Base-by-base conservation (phyloP, 176 grass and related monocot species). In the Cenchrus fungigraminus region DNA sequence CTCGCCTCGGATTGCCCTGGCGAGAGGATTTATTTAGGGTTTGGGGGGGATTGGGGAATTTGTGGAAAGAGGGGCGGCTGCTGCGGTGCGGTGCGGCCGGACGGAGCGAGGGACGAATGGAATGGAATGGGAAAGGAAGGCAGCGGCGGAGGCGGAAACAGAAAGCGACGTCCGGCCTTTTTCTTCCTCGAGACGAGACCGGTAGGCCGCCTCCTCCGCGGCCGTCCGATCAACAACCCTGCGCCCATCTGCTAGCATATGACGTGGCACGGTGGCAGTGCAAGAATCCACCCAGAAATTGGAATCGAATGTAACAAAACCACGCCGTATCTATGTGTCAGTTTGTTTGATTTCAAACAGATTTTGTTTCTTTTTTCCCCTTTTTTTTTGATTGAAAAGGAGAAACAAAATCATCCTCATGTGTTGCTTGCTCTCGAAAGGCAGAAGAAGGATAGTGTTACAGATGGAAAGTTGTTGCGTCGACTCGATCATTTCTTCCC, bases 21-120 rank as follows among this genome's bases (percentile, higher is more conserved):
- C 45, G 45, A 51, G 49, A 65, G 66, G 90, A 86, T 86, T 92
- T 92, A 88, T 77, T 82, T 89, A 85, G 86, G 86, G 83, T 79
- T 75, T 90, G 75, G 78, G 76, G 77, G 78, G 76, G 77, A 81
- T 68, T 82, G 76, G 80, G 84, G 65, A 90, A 82, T 89, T 87
- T 62, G 58, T 19, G 69, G 82, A 15, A 20, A 40, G 37, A 40
- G 4, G 22, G 37, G 84, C 68, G 47, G 83, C 80, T 61, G 81
- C 74, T 49, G 70, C 82, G 46, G 55, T 82, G 25, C 25, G 25
- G 25, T 25, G 25, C 42, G 68, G 65, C 53, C 44, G 53, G 70
- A 25, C 37, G 46, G 32, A 20, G 20, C 11, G 5, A 52, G 45
- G 66, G 73, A 40, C 29, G 54, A 75, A 81, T 76, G 54, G 37